Conservation (phyloP, 2,329 filamentous ascomycete species). For the Pseudogymnoascus destructans region DNA sequence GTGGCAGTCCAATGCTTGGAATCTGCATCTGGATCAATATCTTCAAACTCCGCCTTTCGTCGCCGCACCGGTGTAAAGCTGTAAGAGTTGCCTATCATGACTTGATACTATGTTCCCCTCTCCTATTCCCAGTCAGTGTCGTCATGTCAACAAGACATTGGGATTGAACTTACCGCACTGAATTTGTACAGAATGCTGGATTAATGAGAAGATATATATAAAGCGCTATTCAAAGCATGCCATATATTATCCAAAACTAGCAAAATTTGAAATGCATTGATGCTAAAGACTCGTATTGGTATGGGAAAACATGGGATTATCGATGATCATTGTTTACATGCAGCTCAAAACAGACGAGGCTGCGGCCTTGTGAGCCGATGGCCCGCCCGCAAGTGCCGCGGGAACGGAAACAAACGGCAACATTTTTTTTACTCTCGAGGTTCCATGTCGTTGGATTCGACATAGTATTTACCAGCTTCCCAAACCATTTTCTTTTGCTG, state of each 20-base stretch:
- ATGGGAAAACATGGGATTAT: background rate
- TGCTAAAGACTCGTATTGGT: constrained; percentile 1
- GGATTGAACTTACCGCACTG: background rate
- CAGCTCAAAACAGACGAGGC: constrained; percentile 2
- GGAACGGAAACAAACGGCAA: constrained; percentile 8
- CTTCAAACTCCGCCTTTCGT: constrained; percentile 14
- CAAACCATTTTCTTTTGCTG: constrained; percentile 10
- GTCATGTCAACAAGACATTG: background rate
- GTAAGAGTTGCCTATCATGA: constrained; percentile 7
- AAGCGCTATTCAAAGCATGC: constrained; percentile 6
- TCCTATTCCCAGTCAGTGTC: background rate
- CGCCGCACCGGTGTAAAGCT: constrained; percentile 23
- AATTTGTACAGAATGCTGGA: background rate
- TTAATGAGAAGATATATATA: constrained; percentile 4
- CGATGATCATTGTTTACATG: background rate
- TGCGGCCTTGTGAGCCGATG: constrained; percentile 5
- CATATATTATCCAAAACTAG: background rate
- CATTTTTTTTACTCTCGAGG: constrained; percentile 5
- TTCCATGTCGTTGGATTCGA: constrained; percentile 6
- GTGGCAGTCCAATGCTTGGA: constrained; percentile 29
- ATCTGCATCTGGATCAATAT: constrained; percentile 18
- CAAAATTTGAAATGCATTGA: background rate
- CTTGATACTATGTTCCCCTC: background rate
- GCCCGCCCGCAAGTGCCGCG: constrained; percentile 6
- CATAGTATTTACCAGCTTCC: constrained; percentile 9